Conservation (phyloP, 148 eudicot species). For the Heliosperma pusillum region DNA sequence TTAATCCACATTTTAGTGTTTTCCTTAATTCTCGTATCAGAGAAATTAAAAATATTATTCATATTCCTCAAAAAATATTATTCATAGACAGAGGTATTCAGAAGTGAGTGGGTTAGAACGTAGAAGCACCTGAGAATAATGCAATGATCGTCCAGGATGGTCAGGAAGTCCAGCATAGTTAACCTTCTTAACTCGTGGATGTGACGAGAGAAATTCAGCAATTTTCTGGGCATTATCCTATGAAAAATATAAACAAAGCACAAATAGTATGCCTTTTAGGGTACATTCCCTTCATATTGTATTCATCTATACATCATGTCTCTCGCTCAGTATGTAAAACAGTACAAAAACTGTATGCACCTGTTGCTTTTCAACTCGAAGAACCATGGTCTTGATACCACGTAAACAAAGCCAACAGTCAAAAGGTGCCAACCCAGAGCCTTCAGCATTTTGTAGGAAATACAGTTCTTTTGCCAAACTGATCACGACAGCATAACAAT, state of each 20-base stretch:
- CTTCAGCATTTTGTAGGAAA: conserved; percentile 93
- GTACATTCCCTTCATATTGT: no score
- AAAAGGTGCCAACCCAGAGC: conserved; percentile 91
- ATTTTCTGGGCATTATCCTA: conserved; percentile 97
- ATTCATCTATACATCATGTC: no score
- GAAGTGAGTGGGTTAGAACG: neutral
- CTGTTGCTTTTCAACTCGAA: conserved; percentile 98
- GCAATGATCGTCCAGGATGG: conserved; percentile 85
- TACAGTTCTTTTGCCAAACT: conserved; percentile 90
- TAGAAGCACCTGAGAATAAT: conserved; percentile 73
- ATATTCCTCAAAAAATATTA: no score
- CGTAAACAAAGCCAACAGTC: conserved; percentile 98
- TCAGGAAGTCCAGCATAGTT: conserved; percentile 91
- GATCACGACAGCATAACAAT: conserved; percentile 18
- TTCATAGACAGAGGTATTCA: neutral
- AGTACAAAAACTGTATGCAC: conserved; percentile 24
- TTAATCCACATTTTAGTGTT: no score
- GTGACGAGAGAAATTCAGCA: conserved; percentile 88
- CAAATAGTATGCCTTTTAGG: no score
- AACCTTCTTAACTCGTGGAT: conserved; percentile 80
- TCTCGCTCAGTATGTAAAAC: neutral
- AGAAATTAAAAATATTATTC: neutral
- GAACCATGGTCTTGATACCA: conserved; percentile 97
- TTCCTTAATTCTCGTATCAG: neutral
- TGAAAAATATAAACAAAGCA: conserved; percentile 9